Percentiles rank a stretch among this genome's conserved stretches.
phyloP scores from a whole-genome alignment of 768 basidiomycete genomes.

The Obba rivulosa region DNA sequence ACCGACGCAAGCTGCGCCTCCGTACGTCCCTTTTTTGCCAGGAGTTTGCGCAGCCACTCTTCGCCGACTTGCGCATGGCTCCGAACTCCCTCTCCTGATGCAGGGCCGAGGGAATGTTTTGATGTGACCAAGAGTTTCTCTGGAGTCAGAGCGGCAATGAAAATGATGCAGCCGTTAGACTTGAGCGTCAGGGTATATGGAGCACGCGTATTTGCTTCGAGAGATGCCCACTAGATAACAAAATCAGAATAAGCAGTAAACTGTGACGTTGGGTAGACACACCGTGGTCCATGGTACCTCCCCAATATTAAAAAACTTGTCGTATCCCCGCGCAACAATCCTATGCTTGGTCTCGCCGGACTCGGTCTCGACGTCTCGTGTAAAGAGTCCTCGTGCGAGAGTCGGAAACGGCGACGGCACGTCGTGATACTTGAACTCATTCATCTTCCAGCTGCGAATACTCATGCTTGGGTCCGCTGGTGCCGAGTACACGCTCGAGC shows the following conservation, averaged over 20 bases:
- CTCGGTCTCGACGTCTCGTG: slow-evolving; percentile 37
- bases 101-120: slow-evolving; percentile 81
- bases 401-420: slow-evolving; percentile 91
- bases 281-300: slow-evolving; percentile 96
- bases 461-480: slow-evolving; percentile 50
- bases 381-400: slow-evolving; percentile 89
- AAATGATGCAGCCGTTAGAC: slow-evolving; percentile 96
- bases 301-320: slow-evolving; percentile 98
- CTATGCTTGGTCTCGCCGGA: slow-evolving; percentile 34
- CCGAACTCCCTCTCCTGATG: slow-evolving; percentile 12
- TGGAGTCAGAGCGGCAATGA: slow-evolving; percentile 80
- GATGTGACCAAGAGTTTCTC: slow-evolving; percentile 79
- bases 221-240: slow-evolving; percentile 61
- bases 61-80: slow-evolving; percentile 85
- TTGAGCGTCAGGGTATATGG: slow-evolving; percentile 89
- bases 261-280: slow-evolving; percentile 26
- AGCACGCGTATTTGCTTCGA: slow-evolving; percentile 62
- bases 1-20: slow-evolving; percentile 67
- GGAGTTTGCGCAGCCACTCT: slow-evolving; percentile 71
- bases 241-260: neutral
- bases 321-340: slow-evolving; percentile 89
- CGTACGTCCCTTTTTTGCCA: slow-evolving; percentile 53
- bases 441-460: slow-evolving; percentile 94
- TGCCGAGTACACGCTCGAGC: slow-evolving; percentile 47
- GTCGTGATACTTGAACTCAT: slow-evolving; percentile 91